A percentile compares a stretch with the other conserved stretches of the same genome.
Evolutionary conservation across 352 stramenopile genomes (phyloP).

Genomic region (Pythium insidiosum): DNA sequence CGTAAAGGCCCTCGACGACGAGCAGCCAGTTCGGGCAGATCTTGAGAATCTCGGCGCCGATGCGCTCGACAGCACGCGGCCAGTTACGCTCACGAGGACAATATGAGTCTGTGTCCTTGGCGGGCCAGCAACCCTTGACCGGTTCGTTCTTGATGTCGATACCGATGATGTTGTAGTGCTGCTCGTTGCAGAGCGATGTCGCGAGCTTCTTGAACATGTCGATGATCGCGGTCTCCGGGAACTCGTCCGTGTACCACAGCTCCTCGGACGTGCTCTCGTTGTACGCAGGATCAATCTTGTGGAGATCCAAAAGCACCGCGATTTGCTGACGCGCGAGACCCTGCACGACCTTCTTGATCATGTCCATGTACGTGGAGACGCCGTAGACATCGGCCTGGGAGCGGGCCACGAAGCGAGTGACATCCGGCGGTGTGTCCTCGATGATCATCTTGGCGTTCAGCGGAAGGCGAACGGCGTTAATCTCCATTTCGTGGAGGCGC

Average conservation of each 20-base stretch:
- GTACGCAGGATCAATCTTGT: constrained; percentile 78
- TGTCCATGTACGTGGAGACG: constrained; percentile 60
- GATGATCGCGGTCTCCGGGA: constrained; percentile 41
- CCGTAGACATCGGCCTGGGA: constrained; percentile 56
- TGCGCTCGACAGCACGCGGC: constrained; percentile 57
- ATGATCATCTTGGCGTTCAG: constrained; percentile 82
- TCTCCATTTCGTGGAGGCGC: constrained; percentile 51
- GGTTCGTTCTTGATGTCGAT: constrained; percentile 83
- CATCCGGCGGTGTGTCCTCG: constrained; percentile 50
- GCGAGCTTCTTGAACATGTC: constrained; percentile 69
- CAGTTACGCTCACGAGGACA: constrained; percentile 55
- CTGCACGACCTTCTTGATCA: constrained; percentile 83
- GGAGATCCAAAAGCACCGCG: constrained; percentile 73
- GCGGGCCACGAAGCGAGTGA: constrained; percentile 56
- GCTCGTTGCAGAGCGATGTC: constrained; percentile 52
- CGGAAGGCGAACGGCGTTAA: constrained; percentile 72
- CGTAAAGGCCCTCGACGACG: constrained; percentile 56
- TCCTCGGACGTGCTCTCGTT: constrained; percentile 62
- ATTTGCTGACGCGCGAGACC: constrained; percentile 75
- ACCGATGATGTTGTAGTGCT: constrained; percentile 82
- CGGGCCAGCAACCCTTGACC: constrained; percentile 61
- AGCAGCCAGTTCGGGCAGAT: constrained; percentile 78
- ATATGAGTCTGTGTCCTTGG: constrained; percentile 40
- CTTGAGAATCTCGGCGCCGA: constrained; percentile 49
- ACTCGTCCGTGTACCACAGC: constrained; percentile 62